phyloP scores from a whole-genome alignment of 2,329 filamentous ascomycete species.

The Pochonia chlamydosporia region DNA sequence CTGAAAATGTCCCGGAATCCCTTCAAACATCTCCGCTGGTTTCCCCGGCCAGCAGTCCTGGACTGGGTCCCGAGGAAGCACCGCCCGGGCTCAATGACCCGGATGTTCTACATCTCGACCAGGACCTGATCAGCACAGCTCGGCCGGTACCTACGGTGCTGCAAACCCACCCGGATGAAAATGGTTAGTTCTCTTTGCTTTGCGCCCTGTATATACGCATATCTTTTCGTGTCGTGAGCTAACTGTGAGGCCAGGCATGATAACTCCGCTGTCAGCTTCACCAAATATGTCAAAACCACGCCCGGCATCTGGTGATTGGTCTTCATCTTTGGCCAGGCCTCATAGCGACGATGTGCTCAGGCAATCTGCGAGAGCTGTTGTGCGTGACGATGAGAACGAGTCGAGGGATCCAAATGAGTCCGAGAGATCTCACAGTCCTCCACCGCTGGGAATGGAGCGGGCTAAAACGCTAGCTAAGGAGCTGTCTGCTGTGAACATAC shows the following conservation, averaged over 20 bases:
- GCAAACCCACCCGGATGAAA: constrained; percentile 19
- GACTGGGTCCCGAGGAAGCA: constrained; percentile 39
- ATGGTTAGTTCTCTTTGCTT: constrained; percentile 21
- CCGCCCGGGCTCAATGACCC: constrained; percentile 53
- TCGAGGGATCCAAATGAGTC: constrained; percentile 32
- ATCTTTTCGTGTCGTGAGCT: background rate
- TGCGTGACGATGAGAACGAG: constrained; percentile 29
- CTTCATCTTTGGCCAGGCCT: constrained; percentile 34
- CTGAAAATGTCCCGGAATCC: constrained; percentile 83
- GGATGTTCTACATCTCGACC: constrained; percentile 63
- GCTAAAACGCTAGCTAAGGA: constrained; percentile 82
- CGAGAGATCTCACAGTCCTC: constrained; percentile 69
- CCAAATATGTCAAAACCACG: constrained; percentile 42
- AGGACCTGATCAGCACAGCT: constrained; percentile 23
- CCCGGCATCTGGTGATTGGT: constrained; percentile 47
- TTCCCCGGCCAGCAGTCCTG: constrained; percentile 81
- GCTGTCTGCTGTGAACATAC: constrained; percentile 84
- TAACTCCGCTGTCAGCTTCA: constrained; percentile 49
- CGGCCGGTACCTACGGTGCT: constrained; percentile 42
- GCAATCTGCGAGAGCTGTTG: constrained; percentile 34
- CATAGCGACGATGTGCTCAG: constrained; percentile 52
- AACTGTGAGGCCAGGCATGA: constrained; percentile 29
- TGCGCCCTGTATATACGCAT: background rate
- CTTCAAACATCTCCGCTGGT: constrained; percentile 92
- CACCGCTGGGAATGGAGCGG: constrained; percentile 69